Base-by-base conservation (phyloP, 176 grass and related monocot species). In the Lolium perenne region DNA sequence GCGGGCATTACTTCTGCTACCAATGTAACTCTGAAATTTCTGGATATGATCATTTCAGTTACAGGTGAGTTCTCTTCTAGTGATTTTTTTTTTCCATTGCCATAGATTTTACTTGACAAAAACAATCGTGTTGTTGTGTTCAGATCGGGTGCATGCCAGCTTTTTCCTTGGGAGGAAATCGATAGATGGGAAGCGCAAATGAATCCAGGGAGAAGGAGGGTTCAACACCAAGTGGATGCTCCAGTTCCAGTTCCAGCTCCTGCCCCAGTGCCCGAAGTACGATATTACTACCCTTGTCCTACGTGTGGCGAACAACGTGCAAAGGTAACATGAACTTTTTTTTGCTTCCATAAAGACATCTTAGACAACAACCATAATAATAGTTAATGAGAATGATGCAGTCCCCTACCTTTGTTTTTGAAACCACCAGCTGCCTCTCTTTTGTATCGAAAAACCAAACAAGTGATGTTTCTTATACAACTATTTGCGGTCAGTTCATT, bases 1-100 rank as follows among this genome's bases (percentile, higher is more conserved):
- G 94, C 53, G 80, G 85, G 69, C 74, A 89, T 58, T 95, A 35
- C 77, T 95, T 95, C 46, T 95, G 94, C 84, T 95, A 95, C 47
- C 84, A 71, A 49, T 95, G 91, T 74, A 95, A 93, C 89, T 53
- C 91, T 29, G 76, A 83, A 66, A 91, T 95, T 89, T 60, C 70
- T 11, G 94, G 86, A 83, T 95, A 95, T 80, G 84, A 80, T 26
- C 94, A 95, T 93, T 95, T 89, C 69, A 45, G 41, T 45, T 45
- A 45, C 54, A 79, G 88, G 94, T 91, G 72, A 57, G 53, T 46
- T 72, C 18, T 72, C 69, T 47, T 47, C 10, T 46, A 72, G 41
- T 47, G 41, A 21, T n/a, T 43, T 47, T 38, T 79, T 51, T 49
- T 83, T 60, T 83, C 35, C 58, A 83, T 76, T 85, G 22, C 5